Conservation (phyloP, 2,329 filamentous ascomycete genomes). For the Phialophora tarda region DNA sequence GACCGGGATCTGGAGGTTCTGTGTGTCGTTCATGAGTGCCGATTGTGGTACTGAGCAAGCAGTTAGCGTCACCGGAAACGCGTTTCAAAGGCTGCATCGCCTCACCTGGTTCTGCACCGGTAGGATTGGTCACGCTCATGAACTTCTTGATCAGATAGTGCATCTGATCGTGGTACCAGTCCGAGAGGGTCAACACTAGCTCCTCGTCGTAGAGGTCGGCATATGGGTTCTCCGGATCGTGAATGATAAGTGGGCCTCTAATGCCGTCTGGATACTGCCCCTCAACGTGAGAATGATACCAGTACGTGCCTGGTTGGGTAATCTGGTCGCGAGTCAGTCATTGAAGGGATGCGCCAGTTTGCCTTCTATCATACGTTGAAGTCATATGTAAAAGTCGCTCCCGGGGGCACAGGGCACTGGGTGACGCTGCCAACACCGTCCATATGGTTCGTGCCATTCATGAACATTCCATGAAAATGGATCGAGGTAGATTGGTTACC, state of each 20-base stretch:
- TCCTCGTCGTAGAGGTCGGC: conserved; percentile 66
- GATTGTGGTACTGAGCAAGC: conserved; percentile 62
- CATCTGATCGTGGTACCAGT: conserved; percentile 72
- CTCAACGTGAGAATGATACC: conserved; percentile 75
- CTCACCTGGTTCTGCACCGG: conserved; percentile 60
- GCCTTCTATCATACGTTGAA: conserved; percentile 60
- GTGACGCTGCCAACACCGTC: conserved; percentile 71
- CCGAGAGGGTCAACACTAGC: conserved; percentile 67
- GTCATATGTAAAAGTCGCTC: conserved; percentile 70
- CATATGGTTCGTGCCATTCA: conserved; percentile 71
- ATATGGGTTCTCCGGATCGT: conserved; percentile 67
- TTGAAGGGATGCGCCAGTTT: neutral
- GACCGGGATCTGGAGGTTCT: conserved; percentile 64
- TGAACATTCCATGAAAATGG: conserved; percentile 72
- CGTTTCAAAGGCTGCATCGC: neutral
- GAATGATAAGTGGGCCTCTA: conserved; percentile 67
- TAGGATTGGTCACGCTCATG: conserved; percentile 54
- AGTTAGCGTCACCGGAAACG: conserved; percentile 1
- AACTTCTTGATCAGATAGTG: conserved; percentile 55
- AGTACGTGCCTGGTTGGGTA: conserved; percentile 74
- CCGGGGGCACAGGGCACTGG: conserved; percentile 70
- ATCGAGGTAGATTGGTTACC: conserved; percentile 49
- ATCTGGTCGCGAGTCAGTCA: conserved; percentile 46
- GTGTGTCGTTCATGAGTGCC: conserved; percentile 73
- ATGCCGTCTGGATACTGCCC: conserved; percentile 75